Percentiles rank a stretch among this genome's conserved stretches.
Conservation (phyloP, 352 stramenopile species). For the Globisporangium lucens region DNA sequence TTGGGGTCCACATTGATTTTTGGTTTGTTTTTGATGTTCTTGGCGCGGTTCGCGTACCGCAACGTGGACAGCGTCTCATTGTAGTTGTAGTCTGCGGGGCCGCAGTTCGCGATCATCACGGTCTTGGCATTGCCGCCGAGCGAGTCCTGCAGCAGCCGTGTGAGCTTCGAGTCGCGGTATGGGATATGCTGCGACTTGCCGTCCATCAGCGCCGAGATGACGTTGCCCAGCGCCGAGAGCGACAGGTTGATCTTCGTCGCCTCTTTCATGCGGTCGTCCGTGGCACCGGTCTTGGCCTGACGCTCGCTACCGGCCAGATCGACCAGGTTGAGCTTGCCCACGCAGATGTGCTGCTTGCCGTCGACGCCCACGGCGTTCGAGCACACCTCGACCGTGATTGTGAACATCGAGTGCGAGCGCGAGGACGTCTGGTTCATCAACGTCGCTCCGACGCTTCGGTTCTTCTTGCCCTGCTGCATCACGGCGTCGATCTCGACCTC, state of each 20-base stretch:
- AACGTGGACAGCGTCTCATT: conserved; percentile 94
- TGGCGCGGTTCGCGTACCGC: conserved; percentile 97
- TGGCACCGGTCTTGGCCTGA: conserved; percentile 73
- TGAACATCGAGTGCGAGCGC: conserved; percentile 97
- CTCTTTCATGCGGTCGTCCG: conserved; percentile 68
- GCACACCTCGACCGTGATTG: conserved; percentile 93
- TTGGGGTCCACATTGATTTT: conserved; percentile 99
- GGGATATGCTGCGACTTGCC: conserved; percentile 66
- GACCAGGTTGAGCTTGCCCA: conserved; percentile 96
- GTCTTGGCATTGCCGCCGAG: conserved; percentile 88
- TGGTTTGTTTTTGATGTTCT: conserved; percentile 99
- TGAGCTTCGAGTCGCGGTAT: conserved; percentile 89
- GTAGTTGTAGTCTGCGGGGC: conserved; percentile 98
- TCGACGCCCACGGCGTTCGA: conserved; percentile 58
- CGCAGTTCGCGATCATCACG: conserved; percentile 98
- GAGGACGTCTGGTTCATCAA: conserved; percentile 98
- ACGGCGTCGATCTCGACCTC: conserved; percentile 90
- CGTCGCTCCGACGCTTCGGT: conserved; percentile 92
- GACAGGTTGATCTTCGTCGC: conserved; percentile 76
- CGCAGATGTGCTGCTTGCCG: conserved; percentile 91
- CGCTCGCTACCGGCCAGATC: conserved; percentile 75
- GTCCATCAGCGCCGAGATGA: conserved; percentile 86
- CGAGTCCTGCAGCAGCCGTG: conserved; percentile 81
- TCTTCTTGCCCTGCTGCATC: conserved; percentile 94
- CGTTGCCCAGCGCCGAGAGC: conserved; percentile 76